Evolutionary conservation across 208 protist genomes (phyloP).

Genomic region (Trypanosomatidae sp.): DNA sequence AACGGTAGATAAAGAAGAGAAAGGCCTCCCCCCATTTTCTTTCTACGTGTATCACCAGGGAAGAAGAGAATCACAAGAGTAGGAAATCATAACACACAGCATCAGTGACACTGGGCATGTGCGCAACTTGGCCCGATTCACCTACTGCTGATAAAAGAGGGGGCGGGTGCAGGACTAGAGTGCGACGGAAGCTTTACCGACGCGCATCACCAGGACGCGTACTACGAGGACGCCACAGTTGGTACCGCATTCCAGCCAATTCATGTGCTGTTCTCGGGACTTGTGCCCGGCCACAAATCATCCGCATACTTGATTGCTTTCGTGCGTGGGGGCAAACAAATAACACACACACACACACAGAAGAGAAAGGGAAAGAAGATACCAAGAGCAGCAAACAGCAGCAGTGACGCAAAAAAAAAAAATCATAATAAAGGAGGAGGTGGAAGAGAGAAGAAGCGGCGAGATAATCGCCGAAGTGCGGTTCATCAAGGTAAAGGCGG

Average conservation of each 20-base stretch:
- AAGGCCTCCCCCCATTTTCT: neutral
- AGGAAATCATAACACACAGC: neutral
- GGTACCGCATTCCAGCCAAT: neutral
- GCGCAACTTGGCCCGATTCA: neutral
- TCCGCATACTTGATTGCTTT: neutral
- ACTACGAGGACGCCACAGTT: neutral
- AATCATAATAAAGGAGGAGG: neutral
- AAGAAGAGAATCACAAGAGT: neutral
- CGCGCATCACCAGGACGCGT: neutral
- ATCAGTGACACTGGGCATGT: neutral
- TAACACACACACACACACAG: neutral
- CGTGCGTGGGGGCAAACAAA: too few relatives aligned
- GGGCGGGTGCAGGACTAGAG: neutral
- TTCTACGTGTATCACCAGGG: neutral
- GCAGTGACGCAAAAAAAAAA: slow-evolving; percentile 1
- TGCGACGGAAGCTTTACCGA: neutral
- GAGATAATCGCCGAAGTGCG: neutral
- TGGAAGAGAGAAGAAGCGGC: slow-evolving; percentile 11
- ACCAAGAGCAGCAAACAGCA: neutral
- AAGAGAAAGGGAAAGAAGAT: neutral
- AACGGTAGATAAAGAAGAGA: neutral
- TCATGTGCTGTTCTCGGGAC: neutral
- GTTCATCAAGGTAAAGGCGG: neutral
- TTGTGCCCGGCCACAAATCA: neutral
- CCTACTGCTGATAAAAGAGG: too few relatives aligned